phyloP scores from a whole-genome alignment of 192 early-diverging fungal genomes.

The Phycomyces blakesleeanus region DNA sequence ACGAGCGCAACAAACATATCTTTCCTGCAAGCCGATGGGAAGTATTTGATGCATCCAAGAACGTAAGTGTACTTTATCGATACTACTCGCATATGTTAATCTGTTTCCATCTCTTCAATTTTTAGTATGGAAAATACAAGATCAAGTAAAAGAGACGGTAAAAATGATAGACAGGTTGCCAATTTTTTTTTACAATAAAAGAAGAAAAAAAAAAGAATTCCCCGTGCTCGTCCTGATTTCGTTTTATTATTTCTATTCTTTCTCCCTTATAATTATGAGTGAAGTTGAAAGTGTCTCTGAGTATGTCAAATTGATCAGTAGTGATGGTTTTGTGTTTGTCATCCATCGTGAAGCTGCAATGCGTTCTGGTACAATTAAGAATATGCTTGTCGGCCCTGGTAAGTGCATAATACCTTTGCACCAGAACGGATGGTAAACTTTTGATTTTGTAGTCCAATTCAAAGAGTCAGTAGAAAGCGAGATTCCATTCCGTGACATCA shows the following conservation, averaged over 20 bases:
- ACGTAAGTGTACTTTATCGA: slow-evolving; percentile 36
- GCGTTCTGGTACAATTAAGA: slow-evolving; percentile 89
- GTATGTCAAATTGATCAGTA: slow-evolving; percentile 79
- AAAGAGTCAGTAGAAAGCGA: slow-evolving; percentile 86
- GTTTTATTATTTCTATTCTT: not conserved
- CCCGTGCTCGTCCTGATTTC: not conserved
- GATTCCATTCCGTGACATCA: slow-evolving; percentile 89
- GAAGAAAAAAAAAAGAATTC: not conserved
- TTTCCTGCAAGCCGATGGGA: slow-evolving; percentile 94
- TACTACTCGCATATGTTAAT: not conserved
- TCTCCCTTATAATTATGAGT: not conserved
- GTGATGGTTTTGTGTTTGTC: slow-evolving; percentile 88
- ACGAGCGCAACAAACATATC: slow-evolving; percentile 93
- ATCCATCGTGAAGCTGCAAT: slow-evolving; percentile 85
- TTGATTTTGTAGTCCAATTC: slow-evolving; percentile 66
- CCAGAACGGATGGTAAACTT: not conserved
- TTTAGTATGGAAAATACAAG: slow-evolving; percentile 58
- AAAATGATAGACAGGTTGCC: too few relatives aligned
- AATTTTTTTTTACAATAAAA: not conserved
- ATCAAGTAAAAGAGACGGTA: slow-evolving; percentile 9
- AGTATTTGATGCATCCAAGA: slow-evolving; percentile 81
- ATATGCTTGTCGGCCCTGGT: slow-evolving; percentile 89
- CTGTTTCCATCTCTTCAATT: not conserved
- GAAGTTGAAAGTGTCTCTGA: slow-evolving; percentile 17
- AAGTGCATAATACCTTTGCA: slow-evolving; percentile 5